Percentiles rank a stretch among this genome's conserved stretches.
Evolutionary conservation across 257 asterid species (phyloP).

Genomic region (Nicotiana knightiana): DNA sequence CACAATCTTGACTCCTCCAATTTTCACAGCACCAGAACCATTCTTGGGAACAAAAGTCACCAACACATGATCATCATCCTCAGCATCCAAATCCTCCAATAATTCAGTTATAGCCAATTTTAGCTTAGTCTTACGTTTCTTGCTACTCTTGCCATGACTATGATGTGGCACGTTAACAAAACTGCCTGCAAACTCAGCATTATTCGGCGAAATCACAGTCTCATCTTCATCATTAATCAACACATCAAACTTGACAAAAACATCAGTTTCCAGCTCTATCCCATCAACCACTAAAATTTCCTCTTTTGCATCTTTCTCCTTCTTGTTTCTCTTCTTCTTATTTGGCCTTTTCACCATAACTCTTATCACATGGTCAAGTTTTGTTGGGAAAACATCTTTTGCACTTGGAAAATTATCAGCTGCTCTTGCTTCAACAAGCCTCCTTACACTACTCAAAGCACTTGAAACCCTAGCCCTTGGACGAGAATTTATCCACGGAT

Average conservation of each 20-base stretch:
- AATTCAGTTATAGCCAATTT: constrained; percentile 48
- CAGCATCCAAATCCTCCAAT: constrained; percentile 61
- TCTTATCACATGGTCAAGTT: constrained; percentile 35
- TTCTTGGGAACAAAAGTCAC: constrained; percentile 57
- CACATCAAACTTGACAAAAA: constrained; percentile 54
- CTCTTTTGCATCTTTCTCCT: constrained; percentile 47
- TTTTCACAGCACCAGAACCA: constrained; percentile 48
- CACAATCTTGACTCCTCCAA: constrained; percentile 48
- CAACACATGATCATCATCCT: constrained; percentile 50
- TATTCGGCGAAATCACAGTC: constrained; percentile 24
- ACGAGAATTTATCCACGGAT: constrained; percentile 48
- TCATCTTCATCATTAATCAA: constrained; percentile 58
- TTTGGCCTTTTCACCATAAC: constrained; percentile 58
- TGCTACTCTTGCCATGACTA: constrained; percentile 34
- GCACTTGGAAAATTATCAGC: constrained; percentile 25
- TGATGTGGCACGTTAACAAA: constrained; percentile 64
- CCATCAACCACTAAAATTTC: constrained; percentile 47
- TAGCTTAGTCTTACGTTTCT: constrained; percentile 42
- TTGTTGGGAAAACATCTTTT: constrained; percentile 37
- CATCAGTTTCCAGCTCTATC: constrained; percentile 43
- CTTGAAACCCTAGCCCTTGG: constrained; percentile 52
- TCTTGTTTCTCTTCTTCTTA: constrained; percentile 41
- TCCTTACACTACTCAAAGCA: constrained; percentile 33
- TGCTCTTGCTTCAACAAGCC: constrained; percentile 39
- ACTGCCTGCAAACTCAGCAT: constrained; percentile 64